phyloP scores from a whole-genome alignment of 192 early-diverging fungal genomes.

The Jimgerdemannia lactiflua region DNA sequence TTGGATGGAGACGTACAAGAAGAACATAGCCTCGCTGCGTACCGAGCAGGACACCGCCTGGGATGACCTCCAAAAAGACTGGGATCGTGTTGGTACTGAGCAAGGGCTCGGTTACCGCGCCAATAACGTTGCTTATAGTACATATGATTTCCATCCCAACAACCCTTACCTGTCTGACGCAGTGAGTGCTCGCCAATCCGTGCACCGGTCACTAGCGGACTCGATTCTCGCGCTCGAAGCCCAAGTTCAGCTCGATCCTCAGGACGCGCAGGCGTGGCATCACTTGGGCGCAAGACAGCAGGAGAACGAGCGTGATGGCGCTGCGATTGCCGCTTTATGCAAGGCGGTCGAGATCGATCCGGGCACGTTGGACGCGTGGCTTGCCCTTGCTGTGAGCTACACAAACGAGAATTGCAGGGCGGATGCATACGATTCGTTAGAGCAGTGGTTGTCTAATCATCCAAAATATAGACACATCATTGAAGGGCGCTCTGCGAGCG shows the following conservation, averaged over 20 bases:
- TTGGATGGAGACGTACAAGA: slow-evolving; percentile 67
- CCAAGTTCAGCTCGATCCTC: slow-evolving; percentile 72
- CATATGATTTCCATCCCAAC: slow-evolving; percentile 72
- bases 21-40: slow-evolving; percentile 66
- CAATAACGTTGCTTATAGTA: slow-evolving; percentile 53
- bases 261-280: slow-evolving; percentile 82
- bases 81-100: slow-evolving; percentile 46
- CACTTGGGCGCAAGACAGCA: slow-evolving; percentile 88
- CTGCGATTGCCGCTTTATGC: slow-evolving; percentile 87
- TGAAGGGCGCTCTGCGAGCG: slow-evolving; percentile 15
- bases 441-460: slow-evolving; percentile 82
- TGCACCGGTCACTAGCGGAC: slow-evolving; percentile 73
- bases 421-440: slow-evolving; percentile 88
- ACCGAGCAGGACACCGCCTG: slow-evolving; percentile 62
- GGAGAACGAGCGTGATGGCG: slow-evolving; percentile 94
- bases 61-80: slow-evolving; percentile 71
- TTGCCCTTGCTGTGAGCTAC: slow-evolving; percentile 89
- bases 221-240: slow-evolving; percentile 92
- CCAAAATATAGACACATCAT: slow-evolving; percentile 59
- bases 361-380: slow-evolving; percentile 70
- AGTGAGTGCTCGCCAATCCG: slow-evolving; percentile 43
- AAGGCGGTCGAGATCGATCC: slow-evolving; percentile 79
- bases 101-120: slow-evolving; percentile 46
- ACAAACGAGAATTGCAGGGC: slow-evolving; percentile 86
- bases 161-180: slow-evolving; percentile 67